Conservation (phyloP, 2,329 filamentous ascomycete genomes). For the Penicillium sp. region DNA sequence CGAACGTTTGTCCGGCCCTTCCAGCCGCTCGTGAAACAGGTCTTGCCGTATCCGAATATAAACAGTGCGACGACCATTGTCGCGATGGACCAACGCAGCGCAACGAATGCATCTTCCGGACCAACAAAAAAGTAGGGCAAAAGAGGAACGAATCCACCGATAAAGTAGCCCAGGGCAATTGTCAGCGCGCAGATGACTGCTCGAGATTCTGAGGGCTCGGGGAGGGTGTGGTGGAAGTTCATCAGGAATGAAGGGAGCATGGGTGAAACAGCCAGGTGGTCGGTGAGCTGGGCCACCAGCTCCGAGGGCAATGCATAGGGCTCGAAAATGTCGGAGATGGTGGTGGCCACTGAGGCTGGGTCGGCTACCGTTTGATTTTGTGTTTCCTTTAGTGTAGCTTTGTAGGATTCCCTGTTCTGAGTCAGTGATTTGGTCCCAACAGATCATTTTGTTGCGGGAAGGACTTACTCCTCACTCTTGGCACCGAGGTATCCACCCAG, state of each 20-base stretch:
- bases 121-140: slow-evolving; percentile 59
- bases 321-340: slow-evolving; percentile 37
- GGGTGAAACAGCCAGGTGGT: slow-evolving; percentile 34
- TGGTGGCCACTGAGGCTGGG: slow-evolving; percentile 27
- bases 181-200: slow-evolving; percentile 37
- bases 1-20: slow-evolving; percentile 30
- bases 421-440: background rate
- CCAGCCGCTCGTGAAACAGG: slow-evolving; percentile 39
- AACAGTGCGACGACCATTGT: slow-evolving; percentile 48
- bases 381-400: slow-evolving; percentile 37
- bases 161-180: slow-evolving; percentile 40
- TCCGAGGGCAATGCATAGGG: slow-evolving; percentile 37
- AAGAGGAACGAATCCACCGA: slow-evolving; percentile 47
- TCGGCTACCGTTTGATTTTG: slow-evolving; percentile 29
- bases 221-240: slow-evolving; percentile 40
- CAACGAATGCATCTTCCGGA: slow-evolving; percentile 73
- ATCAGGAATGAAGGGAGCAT: slow-evolving; percentile 38
- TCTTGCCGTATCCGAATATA: slow-evolving; percentile 50
- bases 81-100: slow-evolving; percentile 55
- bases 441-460: background rate
- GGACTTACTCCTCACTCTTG: slow-evolving; percentile 38
- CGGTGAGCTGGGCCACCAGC: slow-evolving; percentile 34
- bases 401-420: slow-evolving; percentile 34
- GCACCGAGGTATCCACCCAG: slow-evolving; percentile 68
- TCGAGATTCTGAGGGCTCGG: slow-evolving; percentile 37